A percentile compares a stretch with the other conserved stretches of the same genome.
phyloP scores from a whole-genome alignment of 2,329 filamentous ascomycete genomes.

The Pseudogymnoascus sp. region DNA sequence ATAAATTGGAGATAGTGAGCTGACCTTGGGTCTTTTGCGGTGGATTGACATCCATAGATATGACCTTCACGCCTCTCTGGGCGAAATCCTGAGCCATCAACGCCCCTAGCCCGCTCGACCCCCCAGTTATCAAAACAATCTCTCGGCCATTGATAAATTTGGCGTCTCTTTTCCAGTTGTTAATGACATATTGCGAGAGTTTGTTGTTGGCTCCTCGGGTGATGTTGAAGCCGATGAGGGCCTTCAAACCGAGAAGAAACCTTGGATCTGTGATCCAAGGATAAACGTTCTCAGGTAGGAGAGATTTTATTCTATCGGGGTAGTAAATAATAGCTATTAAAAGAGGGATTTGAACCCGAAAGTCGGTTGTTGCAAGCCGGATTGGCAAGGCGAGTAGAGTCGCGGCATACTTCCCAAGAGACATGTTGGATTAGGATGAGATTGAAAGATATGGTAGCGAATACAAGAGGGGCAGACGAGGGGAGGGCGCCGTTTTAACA shows the following conservation, averaged over 20 bases:
- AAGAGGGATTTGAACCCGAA: constrained; percentile 16
- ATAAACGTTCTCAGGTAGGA: not conserved
- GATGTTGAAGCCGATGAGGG: not conserved
- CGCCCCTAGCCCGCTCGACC: constrained; percentile 63
- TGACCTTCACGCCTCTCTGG: constrained; percentile 55
- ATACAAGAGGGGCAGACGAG: not conserved
- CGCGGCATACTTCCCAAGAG: not conserved
- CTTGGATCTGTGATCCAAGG: not conserved
- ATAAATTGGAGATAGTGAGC: not conserved
- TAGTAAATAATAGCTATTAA: not conserved
- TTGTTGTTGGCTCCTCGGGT: constrained; percentile 38
- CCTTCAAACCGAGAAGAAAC: not conserved
- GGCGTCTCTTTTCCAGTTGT: constrained; percentile 42
- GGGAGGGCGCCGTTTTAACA: not conserved
- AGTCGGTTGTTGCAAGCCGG: not conserved
- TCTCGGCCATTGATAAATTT: constrained; percentile 57
- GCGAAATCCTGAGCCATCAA: constrained; percentile 55
- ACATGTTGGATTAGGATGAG: not conserved
- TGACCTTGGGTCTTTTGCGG: constrained; percentile 28
- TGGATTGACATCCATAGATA: constrained; percentile 59
- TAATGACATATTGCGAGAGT: constrained; percentile 40
- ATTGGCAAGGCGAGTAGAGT: not conserved
- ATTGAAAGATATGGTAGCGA: not conserved
- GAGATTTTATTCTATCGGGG: not conserved
- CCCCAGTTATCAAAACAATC: constrained; percentile 65